Base-by-base conservation (phyloP, 1,284 basidiomycete genomes). In the Moesziomyces aphidis region DNA sequence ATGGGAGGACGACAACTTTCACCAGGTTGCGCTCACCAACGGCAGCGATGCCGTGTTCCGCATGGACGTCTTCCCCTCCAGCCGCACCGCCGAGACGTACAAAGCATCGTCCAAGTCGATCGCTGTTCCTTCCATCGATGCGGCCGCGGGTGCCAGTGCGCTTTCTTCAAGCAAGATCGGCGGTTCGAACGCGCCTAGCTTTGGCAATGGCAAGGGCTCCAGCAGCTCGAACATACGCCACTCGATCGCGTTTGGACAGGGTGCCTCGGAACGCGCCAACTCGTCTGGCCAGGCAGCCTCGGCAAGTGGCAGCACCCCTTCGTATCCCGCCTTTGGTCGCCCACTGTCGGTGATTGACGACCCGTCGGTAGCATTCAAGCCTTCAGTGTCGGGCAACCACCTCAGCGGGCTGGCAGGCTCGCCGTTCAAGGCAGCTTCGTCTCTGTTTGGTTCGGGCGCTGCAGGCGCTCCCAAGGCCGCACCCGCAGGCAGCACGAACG, bases 1-100 rank as follows among this genome's bases (percentile, higher is more conserved):
- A 22, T 80, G 78, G 78, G 74, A 78, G 36, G 73, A 77, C 45
- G 76, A 78, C 42, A 78, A 76, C 48, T 62, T 80, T 52, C 76
- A 80, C 44, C 72, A 78, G 49, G 67, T 73, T 21, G 63, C 65
- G 19, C 61, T 75, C 4, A 70, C 73, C 44, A 62, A 71, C 21
- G 78, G 78, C 4, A 56, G 67, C n/a, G 78, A 80, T 59, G 76
- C 77, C 13, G 67, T 70, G 31, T 74, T 80, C 46, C 68, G 75
- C 13, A 68, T 63, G 58, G 69, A 76, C n/a, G 68, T 76, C 19
- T 64, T 64, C 36, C 68, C 73, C 2, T 72, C 63, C 44, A 58
- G 54, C 34, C 59, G 61, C 23, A 63, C 67, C 13, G 68, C 64
- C 24, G 64, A 72, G 34, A 58, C 45, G 2, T 75, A 58, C 63